Evolutionary conservation across 345 rosid genomes (phyloP).

Genomic region (Salix arbutifolia): DNA sequence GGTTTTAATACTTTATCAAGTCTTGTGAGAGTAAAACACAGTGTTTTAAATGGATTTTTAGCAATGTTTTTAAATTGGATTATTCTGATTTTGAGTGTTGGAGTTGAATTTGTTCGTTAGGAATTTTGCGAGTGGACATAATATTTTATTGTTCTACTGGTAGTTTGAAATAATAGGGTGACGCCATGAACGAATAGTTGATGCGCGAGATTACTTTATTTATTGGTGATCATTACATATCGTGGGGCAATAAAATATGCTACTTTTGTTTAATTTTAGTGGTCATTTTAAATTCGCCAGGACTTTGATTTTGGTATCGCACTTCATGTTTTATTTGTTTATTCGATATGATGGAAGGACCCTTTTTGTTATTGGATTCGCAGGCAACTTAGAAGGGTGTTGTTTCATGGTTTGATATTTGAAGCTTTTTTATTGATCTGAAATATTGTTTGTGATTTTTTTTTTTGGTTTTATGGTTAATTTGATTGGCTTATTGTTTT

Average conservation of each 20-base stretch:
- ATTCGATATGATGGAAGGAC: not conserved
- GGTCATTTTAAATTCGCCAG: not conserved
- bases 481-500: constrained; percentile 8
- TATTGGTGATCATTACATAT: not conserved
- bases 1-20: not conserved
- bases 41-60: not conserved
- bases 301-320: not conserved
- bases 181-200: not conserved
- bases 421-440: not conserved
- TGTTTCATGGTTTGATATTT: constrained; percentile 1
- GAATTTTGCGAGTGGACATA: not conserved
- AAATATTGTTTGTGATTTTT: not conserved
- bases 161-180: not conserved
- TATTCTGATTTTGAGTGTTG: not conserved
- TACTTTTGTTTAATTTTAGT: not conserved
- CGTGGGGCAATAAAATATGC: not conserved
- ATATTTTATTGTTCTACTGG: not conserved
- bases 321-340: not conserved
- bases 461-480: not conserved
- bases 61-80: not conserved
- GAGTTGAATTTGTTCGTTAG: not conserved
- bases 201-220: not conserved
- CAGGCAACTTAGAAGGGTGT: not conserved
- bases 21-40: not conserved
- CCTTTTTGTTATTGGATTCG: not conserved